These are phyloP conservation scores for Crithidia acanthocephali DNA, from an alignment of 208 protist genomes.

Conservation along the genomic window DNA sequence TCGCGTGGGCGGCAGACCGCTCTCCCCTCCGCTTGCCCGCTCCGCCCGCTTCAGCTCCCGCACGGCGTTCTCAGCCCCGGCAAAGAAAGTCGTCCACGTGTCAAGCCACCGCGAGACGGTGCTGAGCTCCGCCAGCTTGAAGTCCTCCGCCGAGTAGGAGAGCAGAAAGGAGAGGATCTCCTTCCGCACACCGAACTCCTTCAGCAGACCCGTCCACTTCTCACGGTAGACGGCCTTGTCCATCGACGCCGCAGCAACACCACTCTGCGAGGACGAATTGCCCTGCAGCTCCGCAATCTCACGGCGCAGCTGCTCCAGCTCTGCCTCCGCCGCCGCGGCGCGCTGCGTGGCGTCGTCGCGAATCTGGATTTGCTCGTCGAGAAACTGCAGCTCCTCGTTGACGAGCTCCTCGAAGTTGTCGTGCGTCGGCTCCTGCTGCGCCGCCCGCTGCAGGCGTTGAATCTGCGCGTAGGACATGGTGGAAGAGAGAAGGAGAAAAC, in stretches of 20 bases:
- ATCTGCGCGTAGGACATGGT: constrained; percentile 42
- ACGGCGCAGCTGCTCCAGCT: constrained; percentile 24
- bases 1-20: constrained; percentile 40
- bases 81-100: constrained; percentile 64
- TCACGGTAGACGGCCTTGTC: constrained; percentile 31
- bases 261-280: neutral
- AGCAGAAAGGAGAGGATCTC: constrained; percentile 53
- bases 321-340: constrained; percentile 8
- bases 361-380: constrained; percentile 26
- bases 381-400: constrained; percentile 33
- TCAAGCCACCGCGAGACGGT: constrained; percentile 63
- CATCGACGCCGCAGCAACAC: neutral
- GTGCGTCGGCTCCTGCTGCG: constrained; percentile 20
- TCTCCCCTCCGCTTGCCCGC: constrained; percentile 18
- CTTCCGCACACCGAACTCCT: constrained; percentile 59
- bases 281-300: constrained; percentile 25
- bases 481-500: neutral
- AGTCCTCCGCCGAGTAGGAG: constrained; percentile 51
- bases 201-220: constrained; percentile 43
- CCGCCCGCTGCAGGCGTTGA: constrained; percentile 29
- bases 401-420: constrained; percentile 37
- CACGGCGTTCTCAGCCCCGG: constrained; percentile 36
- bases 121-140: constrained; percentile 47
- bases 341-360: constrained; percentile 16
- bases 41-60: constrained; percentile 46